Percentiles rank a stretch among this genome's conserved stretches.
These are phyloP conservation scores for Dendrocalamus latiflorus DNA, from an alignment of 202 grass and related monocot genomes.

Conservation along the genomic window DNA sequence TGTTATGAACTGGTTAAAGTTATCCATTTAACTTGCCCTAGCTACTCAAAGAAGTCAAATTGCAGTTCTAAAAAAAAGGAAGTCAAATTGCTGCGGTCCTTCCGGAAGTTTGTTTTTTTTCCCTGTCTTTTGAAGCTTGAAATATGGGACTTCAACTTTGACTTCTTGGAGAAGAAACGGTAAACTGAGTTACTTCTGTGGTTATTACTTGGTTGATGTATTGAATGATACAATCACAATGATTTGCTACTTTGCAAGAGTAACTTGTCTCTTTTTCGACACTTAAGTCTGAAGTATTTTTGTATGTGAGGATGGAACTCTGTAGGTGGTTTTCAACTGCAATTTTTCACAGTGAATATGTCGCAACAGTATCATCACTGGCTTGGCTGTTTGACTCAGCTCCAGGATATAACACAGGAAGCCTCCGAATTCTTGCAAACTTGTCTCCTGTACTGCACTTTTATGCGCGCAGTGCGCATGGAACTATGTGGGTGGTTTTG, in stretches of 20 bases:
- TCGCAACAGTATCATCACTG: conserved; percentile 10
- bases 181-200: conserved; percentile 15
- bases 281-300: not conserved
- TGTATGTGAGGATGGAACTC: conserved; percentile 5
- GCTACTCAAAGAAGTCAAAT: not conserved
- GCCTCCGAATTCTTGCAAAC: conserved; percentile 39
- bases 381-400: conserved; percentile 1
- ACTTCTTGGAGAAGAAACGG: not conserved
- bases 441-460: conserved; percentile 48
- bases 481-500: not conserved
- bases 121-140: not conserved
- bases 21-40: not conserved
- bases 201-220: conserved; percentile 16
- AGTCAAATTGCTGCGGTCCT: not conserved
- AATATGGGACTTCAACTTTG: not conserved
- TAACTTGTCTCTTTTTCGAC: not conserved
- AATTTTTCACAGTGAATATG: conserved; percentile 20
- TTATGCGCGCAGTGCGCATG: conserved; percentile 10
- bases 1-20: not conserved
- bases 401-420: conserved; percentile 39
- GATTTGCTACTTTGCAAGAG: conserved; percentile 5
- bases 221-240: not conserved
- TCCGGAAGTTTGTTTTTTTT: not conserved
- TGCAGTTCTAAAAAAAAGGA: not conserved
- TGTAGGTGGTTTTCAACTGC: not conserved